phyloP scores from a whole-genome alignment of 306 rosid genomes.

The Castanea sativa region DNA sequence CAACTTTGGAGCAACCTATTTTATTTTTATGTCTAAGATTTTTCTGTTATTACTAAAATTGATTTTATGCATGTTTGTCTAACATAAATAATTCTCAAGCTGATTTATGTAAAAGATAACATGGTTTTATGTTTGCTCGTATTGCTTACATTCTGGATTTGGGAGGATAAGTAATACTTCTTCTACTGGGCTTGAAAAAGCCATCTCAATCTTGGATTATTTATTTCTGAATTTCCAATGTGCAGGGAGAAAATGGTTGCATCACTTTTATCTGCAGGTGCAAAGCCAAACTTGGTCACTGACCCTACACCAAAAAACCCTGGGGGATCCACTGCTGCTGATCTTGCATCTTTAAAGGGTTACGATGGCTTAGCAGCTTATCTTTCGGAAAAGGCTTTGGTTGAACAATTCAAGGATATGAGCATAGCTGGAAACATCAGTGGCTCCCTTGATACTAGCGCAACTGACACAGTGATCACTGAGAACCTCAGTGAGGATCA shows the following conservation, averaged over 20 bases:
- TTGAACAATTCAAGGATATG: slow-evolving; percentile 82
- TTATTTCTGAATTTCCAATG: slow-evolving; percentile 1
- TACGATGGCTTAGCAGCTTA: slow-evolving; percentile 82
- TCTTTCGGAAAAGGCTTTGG: slow-evolving; percentile 89
- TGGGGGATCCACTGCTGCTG: slow-evolving; percentile 74
- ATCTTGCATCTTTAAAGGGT: slow-evolving; percentile 69
- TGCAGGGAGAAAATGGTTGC: slow-evolving; percentile 90
- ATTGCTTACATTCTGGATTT: neutral
- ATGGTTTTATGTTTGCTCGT: neutral
- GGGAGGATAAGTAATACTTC: neutral
- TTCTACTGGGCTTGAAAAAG: neutral
- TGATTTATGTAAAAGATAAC: neutral
- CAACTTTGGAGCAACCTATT: neutral
- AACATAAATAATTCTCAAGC: neutral
- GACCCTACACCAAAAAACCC: slow-evolving; percentile 81
- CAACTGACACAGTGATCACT: slow-evolving; percentile 33
- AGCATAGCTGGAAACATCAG: slow-evolving; percentile 79
- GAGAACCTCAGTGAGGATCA: slow-evolving; percentile 75
- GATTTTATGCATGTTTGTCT: slow-evolving; percentile 22
- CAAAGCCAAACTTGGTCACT: slow-evolving; percentile 89
- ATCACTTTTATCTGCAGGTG: slow-evolving; percentile 71
- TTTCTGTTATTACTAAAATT: neutral
- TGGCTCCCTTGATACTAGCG: slow-evolving; percentile 62
- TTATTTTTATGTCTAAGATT: neutral
- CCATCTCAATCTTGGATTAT: neutral